phyloP scores from a whole-genome alignment of 129 eudicot genomes.

The Ambrosia trifida region DNA sequence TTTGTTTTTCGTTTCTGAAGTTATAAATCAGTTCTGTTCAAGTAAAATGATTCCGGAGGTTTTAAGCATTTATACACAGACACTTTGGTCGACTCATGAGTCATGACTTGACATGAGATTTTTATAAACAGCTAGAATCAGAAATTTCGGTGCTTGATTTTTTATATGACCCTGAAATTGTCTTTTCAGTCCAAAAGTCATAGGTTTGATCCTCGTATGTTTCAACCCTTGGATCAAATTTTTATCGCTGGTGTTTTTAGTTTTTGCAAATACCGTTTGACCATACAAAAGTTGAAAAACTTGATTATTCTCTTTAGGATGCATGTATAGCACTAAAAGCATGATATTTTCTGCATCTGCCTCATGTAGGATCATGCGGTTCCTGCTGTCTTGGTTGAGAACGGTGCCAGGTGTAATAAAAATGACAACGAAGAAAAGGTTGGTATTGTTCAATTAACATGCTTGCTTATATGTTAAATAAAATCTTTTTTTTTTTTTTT shows the following conservation, averaged over 20 bases:
- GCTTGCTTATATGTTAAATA: background rate
- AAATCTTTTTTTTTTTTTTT: background rate
- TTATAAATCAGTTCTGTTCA: background rate
- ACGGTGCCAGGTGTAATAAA: conserved; percentile 89
- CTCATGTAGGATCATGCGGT: conserved; percentile 45
- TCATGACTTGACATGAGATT: background rate
- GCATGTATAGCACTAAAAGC: background rate
- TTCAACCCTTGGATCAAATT: background rate
- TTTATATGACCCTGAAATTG: background rate
- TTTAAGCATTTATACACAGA: background rate
- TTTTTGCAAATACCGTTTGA: background rate
- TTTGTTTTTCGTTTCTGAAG: background rate
- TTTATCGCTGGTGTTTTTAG: background rate
- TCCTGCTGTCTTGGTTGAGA: conserved; percentile 92
- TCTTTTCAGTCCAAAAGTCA: background rate
- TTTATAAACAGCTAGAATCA: background rate
- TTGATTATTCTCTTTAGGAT: background rate
- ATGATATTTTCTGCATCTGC: conserved; percentile 8
- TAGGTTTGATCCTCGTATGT: background rate
- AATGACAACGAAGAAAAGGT: conserved; percentile 90
- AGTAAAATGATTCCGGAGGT: background rate
- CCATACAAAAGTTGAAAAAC: background rate
- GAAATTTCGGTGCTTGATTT: background rate
- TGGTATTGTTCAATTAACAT: background rate
- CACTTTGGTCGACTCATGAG: background rate